These are phyloP conservation scores for Ambrosia artemisiifolia DNA, from an alignment of 129 eudicot species.

Conservation along the genomic window DNA sequence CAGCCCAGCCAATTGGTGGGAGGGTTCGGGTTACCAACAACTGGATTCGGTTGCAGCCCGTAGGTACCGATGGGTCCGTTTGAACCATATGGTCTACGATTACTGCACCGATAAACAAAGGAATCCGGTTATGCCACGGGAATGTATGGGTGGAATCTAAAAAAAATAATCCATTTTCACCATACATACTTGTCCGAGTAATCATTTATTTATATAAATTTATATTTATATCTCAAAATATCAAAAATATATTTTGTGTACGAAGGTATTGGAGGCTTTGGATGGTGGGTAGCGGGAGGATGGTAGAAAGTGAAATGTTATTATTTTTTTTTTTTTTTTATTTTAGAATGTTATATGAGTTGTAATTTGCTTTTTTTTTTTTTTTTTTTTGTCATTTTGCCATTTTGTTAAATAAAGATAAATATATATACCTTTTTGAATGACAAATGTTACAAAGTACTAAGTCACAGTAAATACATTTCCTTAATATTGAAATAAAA, in stretches of 20 bases:
- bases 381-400: not conserved
- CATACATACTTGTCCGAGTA: not conserved
- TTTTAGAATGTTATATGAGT: not conserved
- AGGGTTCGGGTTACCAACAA: slow-evolving; percentile 48
- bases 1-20: slow-evolving; percentile 61
- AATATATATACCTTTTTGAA: not conserved
- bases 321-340: not conserved
- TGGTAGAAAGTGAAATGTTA: not conserved
- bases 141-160: slow-evolving; percentile 55
- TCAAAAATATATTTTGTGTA: not conserved
- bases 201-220: not conserved
- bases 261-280: not conserved
- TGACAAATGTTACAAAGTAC: too few relatives aligned
- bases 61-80: slow-evolving; percentile 55
- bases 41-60: slow-evolving; percentile 45
- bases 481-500: too few relatives aligned
- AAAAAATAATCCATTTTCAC: not conserved
- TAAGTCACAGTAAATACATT: too few relatives aligned
- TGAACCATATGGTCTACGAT: slow-evolving; percentile 66
- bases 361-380: not conserved
- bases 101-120: slow-evolving; percentile 65
- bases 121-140: slow-evolving; percentile 51
- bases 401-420: not conserved
- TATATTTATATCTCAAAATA: not conserved
- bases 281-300: not conserved